Conservation (phyloP, 352 stramenopile species). For the Phytophthora crassamura region DNA sequence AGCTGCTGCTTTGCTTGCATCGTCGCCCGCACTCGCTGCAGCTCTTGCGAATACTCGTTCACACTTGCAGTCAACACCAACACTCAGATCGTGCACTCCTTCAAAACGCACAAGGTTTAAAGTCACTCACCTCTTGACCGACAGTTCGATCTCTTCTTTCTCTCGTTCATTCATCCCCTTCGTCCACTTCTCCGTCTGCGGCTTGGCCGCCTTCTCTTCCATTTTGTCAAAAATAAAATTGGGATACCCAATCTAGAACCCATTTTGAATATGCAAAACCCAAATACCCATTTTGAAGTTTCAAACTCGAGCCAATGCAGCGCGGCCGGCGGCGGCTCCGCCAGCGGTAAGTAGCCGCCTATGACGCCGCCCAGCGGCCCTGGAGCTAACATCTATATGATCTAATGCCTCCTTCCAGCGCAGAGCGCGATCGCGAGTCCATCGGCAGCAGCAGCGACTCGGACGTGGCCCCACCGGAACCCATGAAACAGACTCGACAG, state of each 20-base stretch:
- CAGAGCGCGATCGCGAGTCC: conserved; percentile 9
- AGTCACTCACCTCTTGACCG: conserved; percentile 29
- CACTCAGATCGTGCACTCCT: conserved; percentile 1
- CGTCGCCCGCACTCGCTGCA: conserved; percentile 26
- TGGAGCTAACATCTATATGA: background rate
- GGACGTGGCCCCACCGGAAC: conserved; percentile 12
- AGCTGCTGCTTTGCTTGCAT: conserved; percentile 27
- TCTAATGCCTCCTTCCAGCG: conserved; percentile 4
- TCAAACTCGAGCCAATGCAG: conserved; percentile 26
- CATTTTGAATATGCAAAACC: too few relatives aligned
- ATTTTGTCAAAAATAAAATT: background rate
- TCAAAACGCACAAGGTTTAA: background rate
- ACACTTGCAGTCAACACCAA: conserved; percentile 14
- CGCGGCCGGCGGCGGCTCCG: conserved; percentile 30
- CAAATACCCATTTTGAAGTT: conserved; percentile 20
- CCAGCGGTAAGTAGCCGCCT: conserved; percentile 28
- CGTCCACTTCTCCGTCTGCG: conserved; percentile 12
- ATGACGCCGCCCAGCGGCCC: background rate
- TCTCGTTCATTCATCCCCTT: conserved; percentile 29
- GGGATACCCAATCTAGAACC: too few relatives aligned
- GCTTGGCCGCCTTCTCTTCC: background rate
- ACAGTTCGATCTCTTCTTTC: conserved; percentile 27
- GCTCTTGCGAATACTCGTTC: conserved; percentile 32
- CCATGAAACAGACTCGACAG: conserved; percentile 3
- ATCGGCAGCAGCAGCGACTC: conserved; percentile 46